Base-by-base conservation (phyloP, 768 basidiomycete species). In the Collybiopsis luxurians region DNA sequence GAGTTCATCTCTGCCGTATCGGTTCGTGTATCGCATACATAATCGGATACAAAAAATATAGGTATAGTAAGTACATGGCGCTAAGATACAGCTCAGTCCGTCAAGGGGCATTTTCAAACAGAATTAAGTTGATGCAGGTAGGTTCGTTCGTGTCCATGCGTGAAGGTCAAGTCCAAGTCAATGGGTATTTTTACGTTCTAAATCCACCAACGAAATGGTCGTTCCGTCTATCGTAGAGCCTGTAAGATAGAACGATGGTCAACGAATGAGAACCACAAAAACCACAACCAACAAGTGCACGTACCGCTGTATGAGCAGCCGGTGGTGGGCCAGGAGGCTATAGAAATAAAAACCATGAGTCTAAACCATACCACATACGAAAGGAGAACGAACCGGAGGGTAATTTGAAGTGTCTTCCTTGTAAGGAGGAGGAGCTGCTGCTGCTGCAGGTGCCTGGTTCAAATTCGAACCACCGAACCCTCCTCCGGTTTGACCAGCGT, bases 131-230 rank as follows among this genome's bases (percentile, higher is more conserved):
- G n/a, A n/a, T n/a, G n/a, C n/a, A n/a, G n/a, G n/a, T n/a, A n/a
- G n/a, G n/a, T n/a, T n/a, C n/a, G n/a, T n/a, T n/a, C n/a, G n/a
- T n/a, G n/a, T n/a, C n/a, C n/a, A n/a, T n/a, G n/a, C n/a, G n/a
- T n/a, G n/a, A n/a, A n/a, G n/a, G n/a, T n/a, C n/a, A n/a, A n/a
- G n/a, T n/a, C n/a, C n/a, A n/a, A n/a, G n/a, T n/a, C n/a, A n/a
- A n/a, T n/a, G n/a, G n/a, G n/a, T n/a, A n/a, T n/a, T n/a, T 30
- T 11, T 45, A 45, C 26, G 53, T 17, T 19, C 43, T 26, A 24
- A 55, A 55, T 45, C 53, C 53, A 2, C 53, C 53, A 30, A 55
- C 53, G n/a, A 55, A 55, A 5, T 30, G 40, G 2, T 55, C 43
- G 9, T 36, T 45, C 43, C 27, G 43, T 1, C 30, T 30, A 27